Percentiles rank a stretch among this genome's conserved stretches.
These are phyloP conservation scores for Apiotrichum siamense DNA, from an alignment of 1,284 basidiomycete genomes.

Conservation along the genomic window DNA sequence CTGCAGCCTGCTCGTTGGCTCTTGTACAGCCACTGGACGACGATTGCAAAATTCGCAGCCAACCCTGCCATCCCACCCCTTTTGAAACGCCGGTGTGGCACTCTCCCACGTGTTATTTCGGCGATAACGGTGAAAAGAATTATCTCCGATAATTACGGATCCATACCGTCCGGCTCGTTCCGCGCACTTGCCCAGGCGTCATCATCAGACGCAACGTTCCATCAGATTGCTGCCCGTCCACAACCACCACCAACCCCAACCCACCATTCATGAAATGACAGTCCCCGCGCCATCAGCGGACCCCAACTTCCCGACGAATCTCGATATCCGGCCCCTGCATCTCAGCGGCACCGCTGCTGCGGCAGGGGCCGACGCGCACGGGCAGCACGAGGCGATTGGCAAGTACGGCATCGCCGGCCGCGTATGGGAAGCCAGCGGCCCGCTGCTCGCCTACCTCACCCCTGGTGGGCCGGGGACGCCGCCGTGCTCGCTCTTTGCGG, in stretches of 20 bases:
- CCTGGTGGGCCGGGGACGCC: slow-evolving; percentile 27
- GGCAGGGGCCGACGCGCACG: slow-evolving; percentile 15
- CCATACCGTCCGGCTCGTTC: too few relatives aligned
- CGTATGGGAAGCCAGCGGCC: slow-evolving; percentile 42
- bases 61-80: too few relatives aligned
- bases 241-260: neutral
- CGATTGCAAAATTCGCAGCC: too few relatives aligned
- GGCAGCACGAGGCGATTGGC: slow-evolving; percentile 31
- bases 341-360: slow-evolving; percentile 12
- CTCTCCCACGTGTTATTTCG: neutral
- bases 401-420: slow-evolving; percentile 45
- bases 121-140: neutral
- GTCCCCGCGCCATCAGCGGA: slow-evolving; percentile 14
- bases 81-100: neutral
- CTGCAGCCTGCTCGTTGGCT: too few relatives aligned
- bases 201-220: too few relatives aligned
- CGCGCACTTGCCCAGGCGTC: neutral
- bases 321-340: slow-evolving; percentile 36
- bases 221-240: too few relatives aligned
- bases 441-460: slow-evolving; percentile 39
- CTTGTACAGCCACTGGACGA: too few relatives aligned
- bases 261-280: neutral
- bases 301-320: slow-evolving; percentile 45
- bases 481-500: slow-evolving; percentile 32
- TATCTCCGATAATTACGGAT: neutral